Base-by-base conservation (phyloP, 2,329 filamentous ascomycete species). In the Fusarium sp. region DNA sequence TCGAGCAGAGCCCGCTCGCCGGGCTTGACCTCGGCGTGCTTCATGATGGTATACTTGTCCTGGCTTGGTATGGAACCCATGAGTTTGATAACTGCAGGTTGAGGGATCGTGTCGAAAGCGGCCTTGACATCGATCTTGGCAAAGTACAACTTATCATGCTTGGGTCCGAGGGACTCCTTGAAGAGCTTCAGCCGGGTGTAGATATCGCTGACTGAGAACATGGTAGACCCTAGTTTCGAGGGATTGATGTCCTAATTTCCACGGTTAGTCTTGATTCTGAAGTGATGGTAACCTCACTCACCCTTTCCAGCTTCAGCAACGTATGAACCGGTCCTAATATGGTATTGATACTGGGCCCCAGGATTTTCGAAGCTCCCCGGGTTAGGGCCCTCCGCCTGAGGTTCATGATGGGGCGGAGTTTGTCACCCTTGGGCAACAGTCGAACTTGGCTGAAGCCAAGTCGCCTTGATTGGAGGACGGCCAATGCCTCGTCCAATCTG, bases 61-160 rank as follows among this genome's bases (percentile, higher is more conserved):
- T 92, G 84, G 14, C 83, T 84, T 71, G 81, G 89, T 72, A 88
- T 90, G 61, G 79, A 91, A 66, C 72, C 81, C 71, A 97, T 88
- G 29, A 98, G 85, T 27, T 86, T 80, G 36, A 98, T 79, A 20
- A 98, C 85, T 1, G 90, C 89, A 29, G 88, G 83, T 80, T 98
- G 96, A 0, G 96, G 96, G 51, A 99, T 98, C 0, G 93, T 98
- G 81, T 99, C 96, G 80, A 98, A 99, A 76, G 96, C 97, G 3
- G 94, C 91, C 79, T 94, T 90, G 22, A 99, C 95, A 79, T 99
- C 96, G 14, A 97, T 86, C 80, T 99, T 99, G 69, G 92, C 95
- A 82, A 98, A 97, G 82, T 93, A 98, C 2, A 98, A 83, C 6
- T 82, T 85, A 10, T 79, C 77, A 0, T 82, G 76, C 0, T 73